phyloP scores from a whole-genome alignment of 1,139 yeast genomes.

The Blastobotrys petasosporus region DNA sequence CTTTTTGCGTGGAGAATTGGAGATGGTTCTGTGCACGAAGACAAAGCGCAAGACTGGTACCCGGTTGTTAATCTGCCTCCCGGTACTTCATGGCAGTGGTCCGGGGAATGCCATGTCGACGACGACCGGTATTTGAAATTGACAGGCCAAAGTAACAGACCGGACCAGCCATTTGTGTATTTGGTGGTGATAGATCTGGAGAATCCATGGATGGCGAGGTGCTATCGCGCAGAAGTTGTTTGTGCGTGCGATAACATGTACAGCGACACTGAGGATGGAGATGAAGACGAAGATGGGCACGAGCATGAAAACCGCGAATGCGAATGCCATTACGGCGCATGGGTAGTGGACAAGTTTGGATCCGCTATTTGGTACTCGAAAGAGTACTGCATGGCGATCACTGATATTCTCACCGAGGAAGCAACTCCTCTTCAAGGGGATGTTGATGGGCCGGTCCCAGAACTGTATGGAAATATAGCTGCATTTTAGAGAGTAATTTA shows the following conservation, averaged over 20 bases:
- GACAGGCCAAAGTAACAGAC: background rate
- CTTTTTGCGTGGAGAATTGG: background rate
- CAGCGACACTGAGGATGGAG: background rate
- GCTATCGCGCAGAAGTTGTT: background rate
- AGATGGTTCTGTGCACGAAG: background rate
- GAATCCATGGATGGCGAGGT: background rate
- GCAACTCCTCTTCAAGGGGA: no score
- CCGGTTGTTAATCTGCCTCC: slow-evolving; percentile 1
- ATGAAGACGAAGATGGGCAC: background rate
- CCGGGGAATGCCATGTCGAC: slow-evolving; percentile 3
- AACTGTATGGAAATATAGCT: no score
- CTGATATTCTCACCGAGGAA: no score
- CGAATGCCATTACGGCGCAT: slow-evolving; percentile 1
- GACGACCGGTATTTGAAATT: slow-evolving; percentile 1
- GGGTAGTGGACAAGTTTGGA: slow-evolving; percentile 1
- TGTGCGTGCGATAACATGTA: background rate
- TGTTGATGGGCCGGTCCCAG: no score
- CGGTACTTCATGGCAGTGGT: slow-evolving; percentile 1
- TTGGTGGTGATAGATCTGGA: background rate
- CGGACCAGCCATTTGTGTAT: background rate
- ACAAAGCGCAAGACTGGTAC: background rate
- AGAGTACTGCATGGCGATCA: no score
- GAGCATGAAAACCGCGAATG: background rate
- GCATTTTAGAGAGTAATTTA: no score
- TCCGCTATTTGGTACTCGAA: slow-evolving; percentile 5